These are phyloP conservation scores for Gonapodya prolifera DNA, from an alignment of 192 early-diverging fungal genomes.

Conservation along the genomic window DNA sequence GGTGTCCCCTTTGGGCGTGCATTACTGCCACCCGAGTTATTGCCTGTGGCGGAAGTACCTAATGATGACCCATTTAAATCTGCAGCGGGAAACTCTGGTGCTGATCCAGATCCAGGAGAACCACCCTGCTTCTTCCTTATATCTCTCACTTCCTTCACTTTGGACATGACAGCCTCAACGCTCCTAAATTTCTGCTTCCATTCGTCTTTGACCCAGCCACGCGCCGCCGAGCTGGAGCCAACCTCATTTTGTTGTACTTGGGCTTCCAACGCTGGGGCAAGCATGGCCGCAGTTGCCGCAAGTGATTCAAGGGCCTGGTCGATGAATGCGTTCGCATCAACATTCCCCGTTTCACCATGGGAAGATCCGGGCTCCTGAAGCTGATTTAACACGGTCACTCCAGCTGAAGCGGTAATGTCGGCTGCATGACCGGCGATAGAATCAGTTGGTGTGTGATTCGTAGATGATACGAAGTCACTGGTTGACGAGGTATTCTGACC, in stretches of 20 bases:
- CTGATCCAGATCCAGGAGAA: no score
- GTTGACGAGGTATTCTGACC: no score
- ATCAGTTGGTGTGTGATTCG: neutral
- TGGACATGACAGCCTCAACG: neutral
- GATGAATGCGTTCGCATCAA: neutral
- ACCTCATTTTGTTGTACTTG: neutral
- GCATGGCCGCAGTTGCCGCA: conserved; percentile 5
- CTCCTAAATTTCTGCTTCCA: neutral
- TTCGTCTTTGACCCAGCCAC: neutral
- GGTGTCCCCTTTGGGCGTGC: no score
- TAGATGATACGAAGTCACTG: neutral
- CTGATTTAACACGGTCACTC: neutral
- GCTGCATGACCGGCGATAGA: neutral
- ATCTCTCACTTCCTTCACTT: neutral
- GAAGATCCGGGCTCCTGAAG: neutral
- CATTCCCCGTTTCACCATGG: neutral
- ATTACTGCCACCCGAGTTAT: no score
- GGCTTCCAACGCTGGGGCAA: conserved; percentile 4
- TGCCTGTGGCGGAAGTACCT: no score
- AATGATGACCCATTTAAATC: no score
- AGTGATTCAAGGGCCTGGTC: conserved; percentile 3
- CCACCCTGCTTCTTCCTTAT: conserved; percentile 6
- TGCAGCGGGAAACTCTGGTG: no score
- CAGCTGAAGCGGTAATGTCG: neutral
- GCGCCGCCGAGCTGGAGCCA: neutral